Evolutionary conservation across 108 stramenopile species (phyloP), one percentile per base, ranked within the genome.

Genomic region (Bacterosira constricta): DNA sequence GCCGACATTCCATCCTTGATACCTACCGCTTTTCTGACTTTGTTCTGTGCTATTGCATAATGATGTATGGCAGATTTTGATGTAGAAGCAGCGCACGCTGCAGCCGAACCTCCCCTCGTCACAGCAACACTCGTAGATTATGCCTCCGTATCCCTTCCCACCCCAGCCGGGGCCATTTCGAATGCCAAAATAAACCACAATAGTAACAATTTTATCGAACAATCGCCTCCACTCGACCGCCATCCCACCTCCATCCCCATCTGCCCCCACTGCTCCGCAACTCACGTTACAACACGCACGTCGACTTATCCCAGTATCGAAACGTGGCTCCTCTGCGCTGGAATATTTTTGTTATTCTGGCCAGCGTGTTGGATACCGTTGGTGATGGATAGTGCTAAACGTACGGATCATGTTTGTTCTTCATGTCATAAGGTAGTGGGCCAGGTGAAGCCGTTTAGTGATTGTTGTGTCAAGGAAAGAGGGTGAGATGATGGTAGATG

Each of bases 341-440:
- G 49, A 18, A 29, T 65, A 18, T 49, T 74, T 13, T 27, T 65
- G 9, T 42, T 74, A 23, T 74, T 74, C 26, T 74, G 73, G 73
- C 73, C 73, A 7, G 56, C 32, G 23, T 74, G 73, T 54, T 74
- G 73, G 73, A 41, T 74, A 0, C 73, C 73, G 15, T 74, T 74
- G 63, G 73, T 74, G 13, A 35, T 42, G 4, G 73, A 74, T 65
- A 15, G 45, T 11, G 63, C 55, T 38, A 74, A 74, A 25, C 56
- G 20, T 7, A 74, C 73, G 9, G 73, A 74, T 58, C 73, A 74
- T 46, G 41, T 58, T 4, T 74, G 73, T 25, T 50, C 55, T 1
- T 5, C 7, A 5, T 74, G 73, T 65, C 23, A 58, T 26, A 30
- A 21, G 3, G 20, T 65, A 30, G 56, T 74, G 25, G 73, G 73